These are phyloP conservation scores for Salicornia ramosissima DNA, from an alignment of 148 eudicot species.

Conservation along the genomic window DNA sequence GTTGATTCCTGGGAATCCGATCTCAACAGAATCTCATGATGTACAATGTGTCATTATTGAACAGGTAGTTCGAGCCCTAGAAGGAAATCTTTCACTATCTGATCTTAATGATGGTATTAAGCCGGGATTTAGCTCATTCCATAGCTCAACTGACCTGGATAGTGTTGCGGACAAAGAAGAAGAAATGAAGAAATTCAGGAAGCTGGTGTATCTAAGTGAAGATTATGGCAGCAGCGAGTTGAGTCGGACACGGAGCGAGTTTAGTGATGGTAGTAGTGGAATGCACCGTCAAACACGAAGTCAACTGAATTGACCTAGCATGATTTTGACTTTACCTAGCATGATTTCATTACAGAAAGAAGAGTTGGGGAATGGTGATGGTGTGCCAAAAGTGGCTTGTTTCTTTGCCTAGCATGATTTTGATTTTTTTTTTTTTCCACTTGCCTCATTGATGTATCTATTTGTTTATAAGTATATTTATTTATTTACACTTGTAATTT, in stretches of 20 bases:
- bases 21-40: background rate
- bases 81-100: slow-evolving; percentile 58
- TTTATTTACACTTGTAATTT: slow-evolving; percentile 18
- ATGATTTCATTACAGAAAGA: background rate
- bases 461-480: slow-evolving; percentile 8
- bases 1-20: background rate
- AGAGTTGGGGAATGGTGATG: background rate
- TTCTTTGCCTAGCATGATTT: background rate
- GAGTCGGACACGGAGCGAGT: slow-evolving; percentile 25
- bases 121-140: slow-evolving; percentile 34
- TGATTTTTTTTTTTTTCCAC: background rate
- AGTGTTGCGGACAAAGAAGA: slow-evolving; percentile 7
- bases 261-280: slow-evolving; percentile 6
- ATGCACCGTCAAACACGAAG: slow-evolving; percentile 1
- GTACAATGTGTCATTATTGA: background rate
- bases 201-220: slow-evolving; percentile 35
- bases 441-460: background rate
- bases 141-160: slow-evolving; percentile 9
- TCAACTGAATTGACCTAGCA: background rate
- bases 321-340: background rate
- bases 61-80: slow-evolving; percentile 78
- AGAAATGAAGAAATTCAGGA: slow-evolving; percentile 48
- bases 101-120: slow-evolving; percentile 55
- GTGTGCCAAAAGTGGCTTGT: slow-evolving; percentile 3
- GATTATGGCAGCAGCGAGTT: slow-evolving; percentile 38